A percentile compares a stretch with the other conserved stretches of the same genome.
phyloP scores from a whole-genome alignment of 2,329 filamentous ascomycete species.

The Exutisphaerella laricina region DNA sequence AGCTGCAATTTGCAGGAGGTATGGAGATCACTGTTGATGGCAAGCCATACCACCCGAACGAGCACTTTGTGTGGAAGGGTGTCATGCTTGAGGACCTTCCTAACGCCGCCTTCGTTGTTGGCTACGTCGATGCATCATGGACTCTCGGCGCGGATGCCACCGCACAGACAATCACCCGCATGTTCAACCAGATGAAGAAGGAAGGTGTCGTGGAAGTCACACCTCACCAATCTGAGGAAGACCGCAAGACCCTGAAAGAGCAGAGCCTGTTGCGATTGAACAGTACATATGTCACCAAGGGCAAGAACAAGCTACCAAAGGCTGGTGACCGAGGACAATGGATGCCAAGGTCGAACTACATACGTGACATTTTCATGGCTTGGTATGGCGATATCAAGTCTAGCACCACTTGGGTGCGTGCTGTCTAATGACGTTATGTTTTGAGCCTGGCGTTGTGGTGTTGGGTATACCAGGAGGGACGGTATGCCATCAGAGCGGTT shows the following conservation, averaged over 20 bases:
- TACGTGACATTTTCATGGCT: constrained; percentile 40
- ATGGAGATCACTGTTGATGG: constrained; percentile 49
- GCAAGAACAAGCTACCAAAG: constrained; percentile 42
- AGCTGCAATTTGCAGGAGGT: constrained; percentile 50
- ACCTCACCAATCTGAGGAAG: constrained; percentile 38
- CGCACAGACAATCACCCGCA: constrained; percentile 44
- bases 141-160: constrained; percentile 53
- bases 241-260: constrained; percentile 36
- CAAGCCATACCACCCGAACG: constrained; percentile 38
- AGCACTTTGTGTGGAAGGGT: constrained; percentile 56
- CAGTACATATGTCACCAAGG: constrained; percentile 49
- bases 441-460: neutral
- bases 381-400: constrained; percentile 40
- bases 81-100: constrained; percentile 59
- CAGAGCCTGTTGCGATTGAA: constrained; percentile 42
- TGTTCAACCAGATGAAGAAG: constrained; percentile 48
- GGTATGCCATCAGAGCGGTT: neutral
- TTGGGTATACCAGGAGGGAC: neutral
- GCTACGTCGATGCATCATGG: constrained; percentile 58
- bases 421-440: constrained; percentile 2
- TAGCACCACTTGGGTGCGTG: constrained; percentile 35
- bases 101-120: constrained; percentile 54
- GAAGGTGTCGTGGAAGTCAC: constrained; percentile 40
- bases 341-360: constrained; percentile 41
- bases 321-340: constrained; percentile 43